These are phyloP conservation scores for Fusarium succisae DNA, from an alignment of 2,329 filamentous ascomycete species.

Conservation along the genomic window DNA sequence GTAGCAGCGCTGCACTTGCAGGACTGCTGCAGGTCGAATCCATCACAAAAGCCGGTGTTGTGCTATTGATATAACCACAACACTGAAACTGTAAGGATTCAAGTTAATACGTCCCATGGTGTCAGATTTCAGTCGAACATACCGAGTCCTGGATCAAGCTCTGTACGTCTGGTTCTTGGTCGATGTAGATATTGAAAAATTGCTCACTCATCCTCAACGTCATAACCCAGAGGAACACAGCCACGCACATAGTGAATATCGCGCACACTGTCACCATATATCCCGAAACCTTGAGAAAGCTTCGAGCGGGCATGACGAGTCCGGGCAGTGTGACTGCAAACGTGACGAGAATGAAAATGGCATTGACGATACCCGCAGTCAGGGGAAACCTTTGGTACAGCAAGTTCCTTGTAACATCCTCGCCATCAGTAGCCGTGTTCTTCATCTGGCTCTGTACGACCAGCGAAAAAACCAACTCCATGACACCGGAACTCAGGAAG, in stretches of 20 bases:
- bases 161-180: slow-evolving; percentile 66
- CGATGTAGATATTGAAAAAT: slow-evolving; percentile 68
- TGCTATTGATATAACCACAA: slow-evolving; percentile 82
- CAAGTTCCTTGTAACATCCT: slow-evolving; percentile 60
- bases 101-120: background rate
- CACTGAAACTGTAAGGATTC: slow-evolving; percentile 70
- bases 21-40: slow-evolving; percentile 75
- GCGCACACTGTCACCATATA: slow-evolving; percentile 70
- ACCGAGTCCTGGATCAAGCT: slow-evolving; percentile 76
- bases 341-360: slow-evolving; percentile 74
- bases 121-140: slow-evolving; percentile 38
- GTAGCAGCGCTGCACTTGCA: slow-evolving; percentile 73
- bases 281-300: slow-evolving; percentile 75
- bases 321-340: slow-evolving; percentile 77
- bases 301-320: slow-evolving; percentile 72
- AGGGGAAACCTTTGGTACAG: slow-evolving; percentile 65
- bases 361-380: slow-evolving; percentile 76
- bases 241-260: slow-evolving; percentile 72
- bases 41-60: slow-evolving; percentile 75
- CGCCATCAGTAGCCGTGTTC: slow-evolving; percentile 55
- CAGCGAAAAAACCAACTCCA: slow-evolving; percentile 65
- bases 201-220: slow-evolving; percentile 74
- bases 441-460: slow-evolving; percentile 59
- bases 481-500: slow-evolving; percentile 62
- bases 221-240: slow-evolving; percentile 75